phyloP scores from a whole-genome alignment of 2,329 filamentous ascomycete genomes.

The Elsinoe arachidis region DNA sequence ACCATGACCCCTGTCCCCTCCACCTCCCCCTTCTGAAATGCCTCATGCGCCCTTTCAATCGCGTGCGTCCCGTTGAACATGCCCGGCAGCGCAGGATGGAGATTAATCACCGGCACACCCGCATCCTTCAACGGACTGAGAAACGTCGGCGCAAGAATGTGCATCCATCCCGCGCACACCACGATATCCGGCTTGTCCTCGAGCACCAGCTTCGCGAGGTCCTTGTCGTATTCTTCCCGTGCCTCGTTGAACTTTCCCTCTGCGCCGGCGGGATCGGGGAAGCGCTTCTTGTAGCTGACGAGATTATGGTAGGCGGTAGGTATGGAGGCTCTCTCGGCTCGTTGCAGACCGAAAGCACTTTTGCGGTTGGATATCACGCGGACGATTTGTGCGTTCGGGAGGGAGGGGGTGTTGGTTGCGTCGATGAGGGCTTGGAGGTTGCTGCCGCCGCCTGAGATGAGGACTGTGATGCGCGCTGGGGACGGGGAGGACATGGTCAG shows the following conservation, averaged over 20 bases:
- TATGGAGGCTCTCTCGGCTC: conserved; percentile 53
- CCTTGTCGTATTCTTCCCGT: conserved; percentile 63
- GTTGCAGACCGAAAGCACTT: conserved; percentile 54
- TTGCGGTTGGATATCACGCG: conserved; percentile 60
- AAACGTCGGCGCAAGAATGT: conserved; percentile 64
- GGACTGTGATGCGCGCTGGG: conserved; percentile 25
- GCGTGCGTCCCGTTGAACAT: conserved; percentile 64
- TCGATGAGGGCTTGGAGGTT: conserved; percentile 74
- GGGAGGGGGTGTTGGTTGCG: conserved; percentile 37
- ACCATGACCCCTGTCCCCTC: conserved; percentile 75
- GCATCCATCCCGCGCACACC: conserved; percentile 81
- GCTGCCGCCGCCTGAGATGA: conserved; percentile 62
- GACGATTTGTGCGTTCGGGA: conserved; percentile 47
- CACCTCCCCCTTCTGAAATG: conserved; percentile 60
- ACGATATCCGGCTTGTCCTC: conserved; percentile 61
- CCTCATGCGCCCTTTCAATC: conserved; percentile 68
- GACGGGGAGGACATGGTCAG: background rate
- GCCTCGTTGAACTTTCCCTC: conserved; percentile 33
- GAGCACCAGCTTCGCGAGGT: conserved; percentile 61
- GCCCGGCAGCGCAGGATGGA: conserved; percentile 68
- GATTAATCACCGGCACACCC: conserved; percentile 65
- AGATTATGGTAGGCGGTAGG: conserved; percentile 76
- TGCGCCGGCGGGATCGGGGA: conserved; percentile 41
- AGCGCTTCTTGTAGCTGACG: conserved; percentile 62
- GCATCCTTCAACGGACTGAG: conserved; percentile 56